phyloP scores from a whole-genome alignment of 2,329 filamentous ascomycete species.

The Epichloe sp. region DNA sequence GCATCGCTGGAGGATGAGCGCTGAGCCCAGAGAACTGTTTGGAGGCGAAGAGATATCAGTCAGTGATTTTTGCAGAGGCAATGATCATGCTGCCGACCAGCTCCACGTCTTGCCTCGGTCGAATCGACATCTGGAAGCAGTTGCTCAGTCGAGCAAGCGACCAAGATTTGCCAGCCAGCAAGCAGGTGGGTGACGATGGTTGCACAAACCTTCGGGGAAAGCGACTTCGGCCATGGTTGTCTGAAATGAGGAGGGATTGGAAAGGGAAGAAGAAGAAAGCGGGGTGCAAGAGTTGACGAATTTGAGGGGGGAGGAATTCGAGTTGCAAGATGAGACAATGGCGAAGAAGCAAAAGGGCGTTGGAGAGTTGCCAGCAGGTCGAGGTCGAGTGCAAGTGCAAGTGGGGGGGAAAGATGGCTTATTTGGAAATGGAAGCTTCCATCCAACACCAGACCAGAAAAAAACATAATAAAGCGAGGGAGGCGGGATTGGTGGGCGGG shows the following conservation, averaged over 20 bases:
- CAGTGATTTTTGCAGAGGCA: neutral
- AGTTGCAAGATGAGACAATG: neutral
- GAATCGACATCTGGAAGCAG: neutral
- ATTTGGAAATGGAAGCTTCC: conserved; percentile 1
- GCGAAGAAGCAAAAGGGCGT: neutral
- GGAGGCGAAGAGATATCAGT: neutral
- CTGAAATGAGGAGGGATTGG: neutral
- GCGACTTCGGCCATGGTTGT: conserved; percentile 16
- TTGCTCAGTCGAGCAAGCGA: neutral
- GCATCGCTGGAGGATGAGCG: conserved; percentile 71
- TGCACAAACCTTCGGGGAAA: conserved; percentile 25
- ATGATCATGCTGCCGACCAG: neutral
- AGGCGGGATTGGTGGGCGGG: conserved; percentile 4
- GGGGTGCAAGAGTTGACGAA: neutral
- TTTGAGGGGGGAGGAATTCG: neutral
- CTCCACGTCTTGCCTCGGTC: neutral
- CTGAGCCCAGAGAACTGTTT: conserved; percentile 89
- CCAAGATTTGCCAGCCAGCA: neutral
- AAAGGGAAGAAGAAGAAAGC: conserved; percentile 1
- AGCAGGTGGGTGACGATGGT: neutral
- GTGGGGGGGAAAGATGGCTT: neutral
- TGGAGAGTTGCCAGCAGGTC: neutral
- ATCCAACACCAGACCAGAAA: neutral
- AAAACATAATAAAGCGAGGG: neutral
- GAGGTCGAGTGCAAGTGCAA: no score